phyloP scores from a whole-genome alignment of 257 asterid genomes.

The Nicotiana paniculata region DNA sequence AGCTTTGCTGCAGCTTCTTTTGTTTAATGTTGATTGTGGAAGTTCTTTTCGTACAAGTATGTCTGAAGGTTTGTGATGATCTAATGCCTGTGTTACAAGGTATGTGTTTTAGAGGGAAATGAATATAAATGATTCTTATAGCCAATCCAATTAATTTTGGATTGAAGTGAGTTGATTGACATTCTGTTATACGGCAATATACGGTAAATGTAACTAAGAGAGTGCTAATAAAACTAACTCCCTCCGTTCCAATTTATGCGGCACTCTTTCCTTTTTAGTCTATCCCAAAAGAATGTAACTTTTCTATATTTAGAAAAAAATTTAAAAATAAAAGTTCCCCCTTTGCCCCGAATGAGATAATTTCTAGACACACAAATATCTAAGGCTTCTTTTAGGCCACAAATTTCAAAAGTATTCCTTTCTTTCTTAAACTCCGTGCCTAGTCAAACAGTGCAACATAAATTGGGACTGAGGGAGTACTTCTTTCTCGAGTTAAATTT shows the following conservation, averaged over 20 bases:
- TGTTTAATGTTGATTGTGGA: neutral
- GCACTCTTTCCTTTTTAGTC: too few relatives aligned
- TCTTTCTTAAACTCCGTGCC: too few relatives aligned
- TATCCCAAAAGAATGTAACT: too few relatives aligned
- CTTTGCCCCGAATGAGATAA: too few relatives aligned
- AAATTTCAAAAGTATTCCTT: too few relatives aligned
- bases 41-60: neutral
- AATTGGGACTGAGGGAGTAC: too few relatives aligned
- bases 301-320: too few relatives aligned
- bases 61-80: neutral
- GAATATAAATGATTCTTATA: neutral
- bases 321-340: too few relatives aligned
- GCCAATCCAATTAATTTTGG: neutral
- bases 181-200: neutral
- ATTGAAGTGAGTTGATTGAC: slow-evolving; percentile 2
- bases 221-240: neutral
- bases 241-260: too few relatives aligned
- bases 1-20: neutral
- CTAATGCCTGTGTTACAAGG: neutral
- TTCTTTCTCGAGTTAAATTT: neutral
- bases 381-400: too few relatives aligned
- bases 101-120: neutral
- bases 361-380: too few relatives aligned
- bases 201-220: neutral
- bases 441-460: too few relatives aligned